phyloP scores from a whole-genome alignment of 2,329 filamentous ascomycete genomes.

The Cladosporium oxysporum region DNA sequence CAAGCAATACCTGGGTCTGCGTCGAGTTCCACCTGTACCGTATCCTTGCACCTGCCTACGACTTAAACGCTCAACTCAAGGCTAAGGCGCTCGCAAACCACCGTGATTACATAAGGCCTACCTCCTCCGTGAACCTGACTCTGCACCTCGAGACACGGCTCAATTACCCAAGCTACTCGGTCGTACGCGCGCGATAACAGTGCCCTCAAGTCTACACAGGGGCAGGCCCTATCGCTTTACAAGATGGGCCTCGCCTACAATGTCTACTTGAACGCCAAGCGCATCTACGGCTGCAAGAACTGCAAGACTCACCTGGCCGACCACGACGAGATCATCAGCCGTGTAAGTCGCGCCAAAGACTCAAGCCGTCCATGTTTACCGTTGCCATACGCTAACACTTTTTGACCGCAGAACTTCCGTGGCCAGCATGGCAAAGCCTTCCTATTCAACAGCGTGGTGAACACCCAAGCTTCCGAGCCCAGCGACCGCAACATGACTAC shows the following conservation, averaged over 20 bases:
- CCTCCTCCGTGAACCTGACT: neutral
- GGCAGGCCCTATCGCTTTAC: conserved; percentile 11
- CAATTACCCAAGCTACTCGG: neutral
- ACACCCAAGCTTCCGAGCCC: conserved; percentile 79
- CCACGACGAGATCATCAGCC: conserved; percentile 92
- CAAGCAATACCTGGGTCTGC: neutral
- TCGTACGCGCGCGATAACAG: neutral
- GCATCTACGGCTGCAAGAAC: conserved; percentile 79
- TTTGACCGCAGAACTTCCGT: conserved; percentile 80
- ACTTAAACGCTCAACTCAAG: neutral
- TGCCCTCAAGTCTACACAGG: neutral
- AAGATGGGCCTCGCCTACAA: conserved; percentile 44
- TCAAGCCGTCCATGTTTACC: neutral
- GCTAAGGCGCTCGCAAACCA: neutral
- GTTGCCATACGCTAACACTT: conserved; percentile 17
- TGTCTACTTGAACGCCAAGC: conserved; percentile 69
- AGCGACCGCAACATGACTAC: conserved; percentile 98
- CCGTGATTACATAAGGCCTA: neutral
- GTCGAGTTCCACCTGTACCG: neutral
- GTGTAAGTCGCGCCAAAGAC: conserved; percentile 58
- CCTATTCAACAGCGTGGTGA: conserved; percentile 92
- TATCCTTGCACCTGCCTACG: neutral
- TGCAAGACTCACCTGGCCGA: conserved; percentile 97
- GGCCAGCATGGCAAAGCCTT: conserved; percentile 98
- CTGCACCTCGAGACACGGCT: neutral